A percentile compares a stretch with the other conserved stretches of the same genome.
phyloP scores from a whole-genome alignment of 148 eudicot genomes.

The Fagopyrum homotropicum region DNA sequence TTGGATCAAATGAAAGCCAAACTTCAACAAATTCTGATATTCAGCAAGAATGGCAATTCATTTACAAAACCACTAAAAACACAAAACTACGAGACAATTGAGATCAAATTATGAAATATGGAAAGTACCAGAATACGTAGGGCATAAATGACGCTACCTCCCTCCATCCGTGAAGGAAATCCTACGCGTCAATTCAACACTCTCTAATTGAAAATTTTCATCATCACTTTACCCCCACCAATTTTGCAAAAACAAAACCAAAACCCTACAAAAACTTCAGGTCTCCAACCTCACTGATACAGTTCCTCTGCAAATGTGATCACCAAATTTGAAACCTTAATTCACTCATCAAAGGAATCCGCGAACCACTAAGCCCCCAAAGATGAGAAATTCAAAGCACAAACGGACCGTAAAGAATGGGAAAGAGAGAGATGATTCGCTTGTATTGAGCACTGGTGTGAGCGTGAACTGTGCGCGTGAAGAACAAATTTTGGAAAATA shows the following conservation, averaged over 20 bases:
- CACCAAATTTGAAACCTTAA: slow-evolving; percentile 8
- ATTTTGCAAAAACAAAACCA: background rate
- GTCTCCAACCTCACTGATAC: background rate
- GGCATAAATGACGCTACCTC: slow-evolving; percentile 78
- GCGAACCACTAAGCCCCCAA: background rate
- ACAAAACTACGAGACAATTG: background rate
- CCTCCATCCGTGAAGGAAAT: slow-evolving; percentile 89
- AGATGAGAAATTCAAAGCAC: background rate
- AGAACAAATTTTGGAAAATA: background rate
- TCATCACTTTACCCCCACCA: slow-evolving; percentile 13
- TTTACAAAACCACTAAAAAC: too few relatives aligned
- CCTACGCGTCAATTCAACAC: slow-evolving; percentile 39
- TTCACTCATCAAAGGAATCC: slow-evolving; percentile 6
- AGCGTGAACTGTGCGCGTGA: background rate
- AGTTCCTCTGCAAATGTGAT: background rate
- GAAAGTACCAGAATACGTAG: slow-evolving; percentile 63
- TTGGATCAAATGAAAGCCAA: background rate
- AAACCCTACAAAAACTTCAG: slow-evolving; percentile 22
- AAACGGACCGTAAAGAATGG: background rate
- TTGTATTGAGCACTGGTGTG: background rate
- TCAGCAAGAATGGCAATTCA: background rate
- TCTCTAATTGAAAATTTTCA: slow-evolving; percentile 21
- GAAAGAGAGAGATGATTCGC: background rate
- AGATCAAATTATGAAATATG: slow-evolving; percentile 14
- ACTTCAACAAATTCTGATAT: background rate